Percentiles rank a stretch among this genome's conserved stretches.
Conservation (phyloP, 495 filamentous ascomycete genomes). For the Hapsidospora chrysogenum region DNA sequence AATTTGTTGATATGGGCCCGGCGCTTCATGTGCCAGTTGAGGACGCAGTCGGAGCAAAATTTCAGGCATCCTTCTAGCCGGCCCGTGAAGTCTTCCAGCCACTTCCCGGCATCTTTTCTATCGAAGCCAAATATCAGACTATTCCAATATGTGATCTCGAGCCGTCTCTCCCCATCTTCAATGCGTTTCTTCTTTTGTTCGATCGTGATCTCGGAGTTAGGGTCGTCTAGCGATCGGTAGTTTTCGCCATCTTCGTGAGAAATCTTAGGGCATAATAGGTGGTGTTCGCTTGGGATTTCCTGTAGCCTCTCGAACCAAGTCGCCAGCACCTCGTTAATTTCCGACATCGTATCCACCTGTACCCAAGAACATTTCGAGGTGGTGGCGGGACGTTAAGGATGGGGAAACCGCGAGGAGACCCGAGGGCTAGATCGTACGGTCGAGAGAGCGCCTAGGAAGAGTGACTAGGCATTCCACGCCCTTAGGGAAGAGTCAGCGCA, state of each 20-base stretch:
- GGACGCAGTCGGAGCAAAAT: slow-evolving; percentile 64
- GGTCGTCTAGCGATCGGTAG: slow-evolving; percentile 34
- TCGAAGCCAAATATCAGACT: slow-evolving; percentile 53
- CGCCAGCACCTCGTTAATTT: slow-evolving; percentile 9
- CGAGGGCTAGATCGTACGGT: not conserved
- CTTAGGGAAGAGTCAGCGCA: no score
- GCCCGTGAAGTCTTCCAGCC: slow-evolving; percentile 41
- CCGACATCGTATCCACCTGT: slow-evolving; percentile 9
- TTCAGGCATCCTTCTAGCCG: slow-evolving; percentile 30
- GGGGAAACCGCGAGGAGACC: not conserved
- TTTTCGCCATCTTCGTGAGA: slow-evolving; percentile 25
- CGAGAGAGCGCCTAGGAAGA: not conserved
- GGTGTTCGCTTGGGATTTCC: slow-evolving; percentile 7
- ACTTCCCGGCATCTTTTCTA: slow-evolving; percentile 38
- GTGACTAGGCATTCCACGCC: no score
- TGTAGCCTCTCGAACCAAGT: slow-evolving; percentile 13
- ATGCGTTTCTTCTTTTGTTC: slow-evolving; percentile 23
- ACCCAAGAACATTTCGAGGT: not conserved
- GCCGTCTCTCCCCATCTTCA: slow-evolving; percentile 31
- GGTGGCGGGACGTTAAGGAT: not conserved
- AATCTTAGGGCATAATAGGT: slow-evolving; percentile 27
- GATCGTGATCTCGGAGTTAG: slow-evolving; percentile 11
- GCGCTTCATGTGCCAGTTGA: slow-evolving; percentile 61
- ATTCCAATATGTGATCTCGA: slow-evolving; percentile 40
- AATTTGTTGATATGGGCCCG: slow-evolving; percentile 44